Evolutionary conservation across 768 basidiomycete genomes (phyloP), one percentile per base, ranked within the genome.

Genomic region (Pisolithus orientalis): DNA sequence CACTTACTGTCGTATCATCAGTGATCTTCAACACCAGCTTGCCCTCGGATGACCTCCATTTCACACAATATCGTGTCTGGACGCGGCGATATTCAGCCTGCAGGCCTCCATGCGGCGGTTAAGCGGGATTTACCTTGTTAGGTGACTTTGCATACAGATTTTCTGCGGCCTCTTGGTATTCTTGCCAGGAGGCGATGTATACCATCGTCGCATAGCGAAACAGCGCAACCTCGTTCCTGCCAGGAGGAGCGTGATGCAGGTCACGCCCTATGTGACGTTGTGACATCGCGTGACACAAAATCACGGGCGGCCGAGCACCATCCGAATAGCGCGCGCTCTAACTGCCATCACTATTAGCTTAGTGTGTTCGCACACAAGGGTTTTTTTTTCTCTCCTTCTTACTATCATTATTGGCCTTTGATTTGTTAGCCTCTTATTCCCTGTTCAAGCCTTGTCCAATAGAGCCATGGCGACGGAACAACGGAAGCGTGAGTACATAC

Each of bases 11-110:
- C 34, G 77, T 79, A 67, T 96, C 81, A 71, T 97, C 90, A 1
- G 95, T 97, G 63, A 97, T 85, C 74, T 95, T 96, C 56, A 98
- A 76, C 44, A 95, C 87, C 17, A 98, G 81, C 63, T 90, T 85
- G 17, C 90, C 90, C 62, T 91, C 85, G 5, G 82, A 81, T 29
- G 86, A 76, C 62, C 80, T 83, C 90, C 94, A 97, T 77, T 96
- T 95, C 62, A 95, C 83, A 68, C 82, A 85, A 65, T 95, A 96
- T 39, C 95, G 81, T 24, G 89, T 80, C 95, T 98, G 63, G 49
- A 38, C 13, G 16, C 40, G 47, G 32, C 51, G 2, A 21, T 47
- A 43, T 31, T 47, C 52, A 46, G 48, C 5, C 38, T 11, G 10
- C 0, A 14, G 2, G 52, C 29, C 28, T 2, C 14, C 0, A 25